Percentiles rank a stretch among this genome's conserved stretches.
Evolutionary conservation across 805 yeast genomes (phyloP).

Genomic region (Kurtzmaniella fragi): DNA sequence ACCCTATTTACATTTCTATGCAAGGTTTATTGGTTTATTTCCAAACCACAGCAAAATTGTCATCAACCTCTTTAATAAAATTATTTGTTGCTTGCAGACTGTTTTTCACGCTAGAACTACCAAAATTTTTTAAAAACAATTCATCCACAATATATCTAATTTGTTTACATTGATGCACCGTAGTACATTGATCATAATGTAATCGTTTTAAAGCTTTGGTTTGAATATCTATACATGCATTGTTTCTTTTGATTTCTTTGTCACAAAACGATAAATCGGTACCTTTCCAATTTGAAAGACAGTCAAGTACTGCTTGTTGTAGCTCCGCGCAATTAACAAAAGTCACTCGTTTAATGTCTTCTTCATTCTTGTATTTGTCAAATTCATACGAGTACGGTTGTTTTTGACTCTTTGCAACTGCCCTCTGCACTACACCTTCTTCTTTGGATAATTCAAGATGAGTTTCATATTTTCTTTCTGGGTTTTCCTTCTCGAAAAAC

Average conservation of each 20-base stretch:
- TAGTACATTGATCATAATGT: conserved; percentile 33
- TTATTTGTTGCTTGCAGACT: conserved; percentile 19
- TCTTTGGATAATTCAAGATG: conserved; percentile 21
- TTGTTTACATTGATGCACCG: conserved; percentile 28
- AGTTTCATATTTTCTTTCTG: conserved; percentile 18
- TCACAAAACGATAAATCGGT: conserved; percentile 24
- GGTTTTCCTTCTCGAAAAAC: conserved; percentile 27
- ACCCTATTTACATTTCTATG: not conserved
- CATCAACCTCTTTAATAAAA: conserved; percentile 27
- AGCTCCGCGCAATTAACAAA: conserved; percentile 37
- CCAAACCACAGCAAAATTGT: conserved; percentile 29
- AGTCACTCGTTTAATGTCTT: conserved; percentile 19
- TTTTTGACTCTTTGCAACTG: conserved; percentile 11
- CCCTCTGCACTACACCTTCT: conserved; percentile 21
- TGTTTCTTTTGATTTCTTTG: conserved; percentile 20
- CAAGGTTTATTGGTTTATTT: conserved; percentile 8
- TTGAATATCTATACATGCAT: conserved; percentile 31
- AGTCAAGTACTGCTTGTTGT: conserved; percentile 30
- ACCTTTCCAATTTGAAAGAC: conserved; percentile 29
- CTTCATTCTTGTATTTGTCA: conserved; percentile 25
- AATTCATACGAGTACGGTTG: conserved; percentile 20
- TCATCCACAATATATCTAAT: conserved; percentile 33
- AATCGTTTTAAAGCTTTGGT: conserved; percentile 27
- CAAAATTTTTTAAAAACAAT: conserved; percentile 31
- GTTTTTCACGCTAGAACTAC: conserved; percentile 29